Percentiles rank a stretch among this genome's conserved stretches.
phyloP scores from a whole-genome alignment of 2,329 filamentous ascomycete genomes.

The Epichloe uncinata region DNA sequence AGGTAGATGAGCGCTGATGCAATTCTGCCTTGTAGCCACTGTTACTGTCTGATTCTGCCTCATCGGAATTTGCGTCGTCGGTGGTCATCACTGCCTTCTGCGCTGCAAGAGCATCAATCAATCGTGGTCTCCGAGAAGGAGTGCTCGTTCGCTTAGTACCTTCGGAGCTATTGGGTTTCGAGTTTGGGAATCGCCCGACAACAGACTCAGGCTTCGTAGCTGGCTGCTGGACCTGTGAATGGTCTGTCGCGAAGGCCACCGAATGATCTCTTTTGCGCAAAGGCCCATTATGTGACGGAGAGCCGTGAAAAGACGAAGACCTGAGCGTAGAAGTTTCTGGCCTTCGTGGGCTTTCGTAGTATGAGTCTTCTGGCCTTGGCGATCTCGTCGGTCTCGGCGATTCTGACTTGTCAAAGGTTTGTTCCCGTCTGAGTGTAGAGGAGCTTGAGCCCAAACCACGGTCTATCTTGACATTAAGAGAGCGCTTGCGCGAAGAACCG shows the following conservation, averaged over 20 bases:
- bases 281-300: not conserved
- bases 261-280: conserved; percentile 4
- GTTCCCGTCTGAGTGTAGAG: not conserved
- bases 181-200: not conserved
- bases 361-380: not conserved
- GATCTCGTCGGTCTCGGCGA: not conserved
- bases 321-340: not conserved
- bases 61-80: not conserved
- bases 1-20: conserved; percentile 1
- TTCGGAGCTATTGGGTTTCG: not conserved
- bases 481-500: conserved; percentile 1
- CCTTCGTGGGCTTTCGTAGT: not conserved
- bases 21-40: not conserved
- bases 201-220: not conserved
- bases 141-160: not conserved
- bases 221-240: not conserved
- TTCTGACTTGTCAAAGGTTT: not conserved
- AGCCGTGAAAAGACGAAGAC: not conserved
- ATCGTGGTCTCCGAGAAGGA: conserved; percentile 5
- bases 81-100: not conserved
- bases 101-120: conserved; percentile 10
- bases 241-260: not conserved
- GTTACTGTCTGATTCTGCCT: not conserved
- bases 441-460: not conserved
- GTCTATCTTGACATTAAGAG: not conserved